These are phyloP conservation scores for Zygoascus bituminiphila DNA, from an alignment of 805 yeast genomes.

Conservation along the genomic window DNA sequence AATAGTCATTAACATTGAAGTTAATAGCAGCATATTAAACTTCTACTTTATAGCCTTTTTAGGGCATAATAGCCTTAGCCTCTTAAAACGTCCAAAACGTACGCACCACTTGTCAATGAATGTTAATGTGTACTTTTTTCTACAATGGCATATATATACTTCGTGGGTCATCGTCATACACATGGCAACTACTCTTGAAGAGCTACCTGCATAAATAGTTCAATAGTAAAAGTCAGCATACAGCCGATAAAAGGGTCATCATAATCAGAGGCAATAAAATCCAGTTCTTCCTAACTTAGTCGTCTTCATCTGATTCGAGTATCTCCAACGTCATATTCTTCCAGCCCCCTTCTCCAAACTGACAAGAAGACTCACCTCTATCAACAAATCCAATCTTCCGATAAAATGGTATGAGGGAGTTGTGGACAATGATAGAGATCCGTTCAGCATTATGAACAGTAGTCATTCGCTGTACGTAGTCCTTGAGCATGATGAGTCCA, in stretches of 20 bases:
- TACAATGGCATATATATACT: not conserved
- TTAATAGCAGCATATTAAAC: too few relatives aligned
- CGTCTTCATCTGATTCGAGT: slow-evolving; percentile 16
- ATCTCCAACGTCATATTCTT: slow-evolving; percentile 16
- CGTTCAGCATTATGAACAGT: slow-evolving; percentile 80
- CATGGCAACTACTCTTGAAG: not conserved
- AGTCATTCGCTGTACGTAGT: slow-evolving; percentile 81
- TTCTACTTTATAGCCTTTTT: too few relatives aligned
- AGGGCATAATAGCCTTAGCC: too few relatives aligned
- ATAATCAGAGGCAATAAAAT: not conserved
- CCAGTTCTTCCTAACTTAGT: not conserved
- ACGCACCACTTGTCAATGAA: not conserved
- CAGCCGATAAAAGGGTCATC: not conserved
- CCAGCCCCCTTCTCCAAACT: slow-evolving; percentile 20
- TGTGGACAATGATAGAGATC: slow-evolving; percentile 66
- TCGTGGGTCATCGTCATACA: not conserved
- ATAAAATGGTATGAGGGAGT: slow-evolving; percentile 64
- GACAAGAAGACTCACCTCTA: slow-evolving; percentile 32
- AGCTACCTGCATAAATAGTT: not conserved
- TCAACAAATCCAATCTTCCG: slow-evolving; percentile 71
- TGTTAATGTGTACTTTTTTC: not conserved
- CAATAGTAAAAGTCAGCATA: not conserved
- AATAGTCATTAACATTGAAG: too few relatives aligned
- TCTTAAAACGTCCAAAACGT: not conserved
- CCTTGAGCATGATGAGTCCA: slow-evolving; percentile 76